Base-by-base conservation (phyloP, 1,284 basidiomycete species). In the Sporisorium iseilematis-ciliati region DNA sequence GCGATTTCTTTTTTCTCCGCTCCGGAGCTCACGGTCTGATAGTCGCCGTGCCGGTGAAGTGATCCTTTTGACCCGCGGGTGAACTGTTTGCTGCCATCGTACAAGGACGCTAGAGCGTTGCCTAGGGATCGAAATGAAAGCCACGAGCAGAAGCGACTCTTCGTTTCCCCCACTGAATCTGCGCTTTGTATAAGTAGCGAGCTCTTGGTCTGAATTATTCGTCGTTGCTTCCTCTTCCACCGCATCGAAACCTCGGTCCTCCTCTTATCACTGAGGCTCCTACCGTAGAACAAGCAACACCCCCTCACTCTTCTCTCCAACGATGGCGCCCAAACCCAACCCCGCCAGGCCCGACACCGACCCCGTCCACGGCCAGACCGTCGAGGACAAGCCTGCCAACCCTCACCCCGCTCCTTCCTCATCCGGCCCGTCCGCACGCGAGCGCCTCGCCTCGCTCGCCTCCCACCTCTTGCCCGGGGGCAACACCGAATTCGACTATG, bases 401-500 rank as follows among this genome's bases (percentile, higher is more conserved):
- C 67, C 66, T 35, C 53, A 14, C 23, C 11, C 57, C 2, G 7
- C 74, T 14, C 61, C 68, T 16, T 57, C 68, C 0, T 51, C 49
- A 6, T 48, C 57, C 2, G 65, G 50, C 7, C 65, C 69, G n/a
- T 61, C 65, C 11, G 77, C 81, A 2, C 65, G 70, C 33, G 70
- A 79, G 41, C 75, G 83, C 10, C 74, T 84, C 14, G 75, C 78
- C 20, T 70, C 77, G 8, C 58, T 84, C 21, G 80, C 80, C 21
- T 78, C 78, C n/a, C 83, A 84, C 68, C 71, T 84, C 18, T 48
- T 76, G 21, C 80, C 81, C 14, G 33, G 52, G 23, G 79, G 72
- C 53, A 72, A 74, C 59, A 79, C 73, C 51, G 83, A 84, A 49
- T 84, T 80, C 53, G 83, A 84, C 77, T 84, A 85, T 70, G 75